Percentiles rank a stretch among this genome's conserved stretches.
Conservation (phyloP, 495 filamentous ascomycete species). For the Tuber borchii region DNA sequence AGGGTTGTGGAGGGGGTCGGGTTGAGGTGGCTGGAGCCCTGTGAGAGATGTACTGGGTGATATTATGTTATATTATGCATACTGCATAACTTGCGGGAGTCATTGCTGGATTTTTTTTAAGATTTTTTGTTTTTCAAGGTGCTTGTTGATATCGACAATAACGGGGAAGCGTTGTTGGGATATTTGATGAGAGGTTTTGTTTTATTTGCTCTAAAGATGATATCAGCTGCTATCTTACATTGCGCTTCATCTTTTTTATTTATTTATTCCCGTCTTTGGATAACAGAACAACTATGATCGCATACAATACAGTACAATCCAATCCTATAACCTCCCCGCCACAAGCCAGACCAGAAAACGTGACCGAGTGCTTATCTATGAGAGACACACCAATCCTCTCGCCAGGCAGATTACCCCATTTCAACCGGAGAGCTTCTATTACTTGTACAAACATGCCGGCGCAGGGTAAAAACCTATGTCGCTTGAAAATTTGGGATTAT, state of each 20-base stretch:
- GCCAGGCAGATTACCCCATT: not conserved
- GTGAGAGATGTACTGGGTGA: slow-evolving; percentile 35
- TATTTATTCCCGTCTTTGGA: not conserved
- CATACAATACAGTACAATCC: not conserved
- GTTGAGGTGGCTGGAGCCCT: slow-evolving; percentile 63
- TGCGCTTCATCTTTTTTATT: not conserved
- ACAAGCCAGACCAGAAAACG: not conserved
- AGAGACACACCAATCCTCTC: not conserved
- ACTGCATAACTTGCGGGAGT: not conserved
- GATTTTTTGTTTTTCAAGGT: not conserved
- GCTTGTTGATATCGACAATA: not conserved
- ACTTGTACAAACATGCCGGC: no score
- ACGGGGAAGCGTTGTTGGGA: not conserved
- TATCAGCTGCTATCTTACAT: not conserved
- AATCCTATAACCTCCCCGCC: rapidly evolving
- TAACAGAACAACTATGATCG: not conserved
- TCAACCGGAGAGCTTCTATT: not conserved
- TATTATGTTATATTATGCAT: not conserved
- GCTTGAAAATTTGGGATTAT: not conserved
- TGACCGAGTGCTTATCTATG: not conserved
- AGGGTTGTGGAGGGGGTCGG: slow-evolving; percentile 74
- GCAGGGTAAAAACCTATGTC: not conserved
- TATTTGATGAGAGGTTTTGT: not conserved
- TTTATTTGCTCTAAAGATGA: not conserved
- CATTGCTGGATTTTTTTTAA: not conserved